Evolutionary conservation across 331 rosid species (phyloP), one percentile per base, ranked within the genome.

Genomic region (Phaseolus coccineus): DNA sequence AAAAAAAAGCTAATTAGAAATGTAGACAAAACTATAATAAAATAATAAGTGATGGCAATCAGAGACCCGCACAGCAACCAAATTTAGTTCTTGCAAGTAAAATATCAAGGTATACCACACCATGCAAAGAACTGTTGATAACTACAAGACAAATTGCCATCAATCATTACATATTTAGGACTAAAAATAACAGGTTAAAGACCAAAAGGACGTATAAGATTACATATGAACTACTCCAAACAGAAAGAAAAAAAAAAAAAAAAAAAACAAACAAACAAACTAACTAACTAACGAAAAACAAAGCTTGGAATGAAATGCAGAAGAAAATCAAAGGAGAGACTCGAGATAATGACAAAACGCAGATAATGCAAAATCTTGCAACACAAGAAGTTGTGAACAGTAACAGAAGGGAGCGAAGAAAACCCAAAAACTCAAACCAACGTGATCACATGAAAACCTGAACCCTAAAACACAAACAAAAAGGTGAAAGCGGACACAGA

Each of bases 391-490:
- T 35, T 39, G 64, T 51, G 48, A 68, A 12, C 27, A 78, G 4
- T 16, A 25, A 69, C 30, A 25, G 25, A 48, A 62, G 22, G 13
- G 44, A 25, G 33, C 25, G 69, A 57, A 42, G 9, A 77, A 65
- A 62, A 40, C 66, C 28, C 33, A n/a, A 40, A n/a, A 77, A 48
- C 77, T 40, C 8, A 55, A 63, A 47, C 13, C 71, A 42, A 22
- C 25, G 50, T 35, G 58, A 76, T 56, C 53, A 67, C 55, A n/a
- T 8, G 13, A 39, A 61, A 63, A 47, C 25, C 63, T 65, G 72
- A 33, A 65, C 73, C 77, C 84, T 69, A 85, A 3, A 48, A 59
- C 59, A 35, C 57, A 82, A 76, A 64, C 44, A 25, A 27, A 57
- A 62, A 14, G 27, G 19, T 52, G 63, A 7, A 67, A 67, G 12